These are phyloP conservation scores for Atkinsonella hypoxylon DNA, from an alignment of 2,329 filamentous ascomycete genomes.

Conservation along the genomic window DNA sequence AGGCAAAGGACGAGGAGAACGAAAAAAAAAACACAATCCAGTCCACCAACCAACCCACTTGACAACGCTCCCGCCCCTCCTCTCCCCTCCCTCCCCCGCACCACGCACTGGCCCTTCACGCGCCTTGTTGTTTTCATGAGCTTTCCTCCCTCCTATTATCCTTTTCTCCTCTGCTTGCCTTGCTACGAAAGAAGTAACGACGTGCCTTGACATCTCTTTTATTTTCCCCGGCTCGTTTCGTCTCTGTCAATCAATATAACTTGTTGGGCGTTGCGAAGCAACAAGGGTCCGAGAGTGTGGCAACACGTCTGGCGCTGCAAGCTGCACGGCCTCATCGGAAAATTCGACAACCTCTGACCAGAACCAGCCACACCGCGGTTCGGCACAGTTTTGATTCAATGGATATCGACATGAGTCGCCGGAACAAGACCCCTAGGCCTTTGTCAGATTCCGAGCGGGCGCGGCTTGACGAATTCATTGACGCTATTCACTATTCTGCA, in stretches of 20 bases:
- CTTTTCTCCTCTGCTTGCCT: not conserved
- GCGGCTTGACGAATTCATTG: constrained; percentile 80
- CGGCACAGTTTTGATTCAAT: constrained; percentile 13
- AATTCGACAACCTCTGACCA: not conserved
- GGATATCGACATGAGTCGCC: constrained; percentile 67
- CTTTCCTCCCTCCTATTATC: constrained; percentile 1
- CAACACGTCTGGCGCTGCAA: constrained; percentile 3
- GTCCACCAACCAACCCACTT: constrained; percentile 6
- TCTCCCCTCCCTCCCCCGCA: constrained; percentile 6
- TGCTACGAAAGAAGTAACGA: not conserved
- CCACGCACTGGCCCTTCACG: constrained; percentile 8
- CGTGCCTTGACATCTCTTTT: not conserved
- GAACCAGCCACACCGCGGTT: constrained; percentile 6
- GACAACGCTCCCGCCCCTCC: constrained; percentile 5
- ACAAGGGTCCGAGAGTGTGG: not conserved
- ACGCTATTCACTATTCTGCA: constrained; percentile 90
- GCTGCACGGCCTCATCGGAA: not conserved
- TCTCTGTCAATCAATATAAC: no score
- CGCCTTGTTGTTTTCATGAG: constrained; percentile 4
- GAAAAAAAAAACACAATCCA: constrained; percentile 6
- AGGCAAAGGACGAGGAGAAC: not conserved
- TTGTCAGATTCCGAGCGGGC: constrained; percentile 72
- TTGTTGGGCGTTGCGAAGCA: not conserved
- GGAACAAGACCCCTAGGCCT: constrained; percentile 75
- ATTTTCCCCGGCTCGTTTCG: not conserved